These are phyloP conservation scores for Seiridium cupressi DNA, from an alignment of 2,329 filamentous ascomycete genomes.

Conservation along the genomic window DNA sequence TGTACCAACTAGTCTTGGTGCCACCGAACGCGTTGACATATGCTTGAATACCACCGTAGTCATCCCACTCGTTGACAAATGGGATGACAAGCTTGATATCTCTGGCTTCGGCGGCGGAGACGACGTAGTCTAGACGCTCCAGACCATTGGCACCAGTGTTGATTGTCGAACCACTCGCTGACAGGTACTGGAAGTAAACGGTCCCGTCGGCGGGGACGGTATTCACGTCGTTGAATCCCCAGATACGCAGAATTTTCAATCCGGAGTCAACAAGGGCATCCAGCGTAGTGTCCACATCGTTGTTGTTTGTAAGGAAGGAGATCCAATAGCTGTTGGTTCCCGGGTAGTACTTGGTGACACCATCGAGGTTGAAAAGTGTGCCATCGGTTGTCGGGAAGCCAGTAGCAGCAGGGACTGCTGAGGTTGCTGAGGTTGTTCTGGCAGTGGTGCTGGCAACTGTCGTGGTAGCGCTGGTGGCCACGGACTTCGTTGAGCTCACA, in stretches of 20 bases:
- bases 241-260: slow-evolving; percentile 57
- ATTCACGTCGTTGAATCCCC: slow-evolving; percentile 63
- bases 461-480: slow-evolving; percentile 12
- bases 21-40: slow-evolving; percentile 60
- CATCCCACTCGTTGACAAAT: slow-evolving; percentile 69
- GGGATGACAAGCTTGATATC: slow-evolving; percentile 64
- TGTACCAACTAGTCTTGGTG: slow-evolving; percentile 54
- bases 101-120: slow-evolving; percentile 55
- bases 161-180: slow-evolving; percentile 51
- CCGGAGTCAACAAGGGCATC: slow-evolving; percentile 47
- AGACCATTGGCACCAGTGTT: slow-evolving; percentile 63
- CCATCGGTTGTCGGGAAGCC: slow-evolving; percentile 23
- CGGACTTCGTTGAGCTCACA: slow-evolving; percentile 9
- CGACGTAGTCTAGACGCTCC: slow-evolving; percentile 63
- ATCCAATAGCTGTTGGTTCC: slow-evolving; percentile 56
- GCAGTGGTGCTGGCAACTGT: slow-evolving; percentile 11
- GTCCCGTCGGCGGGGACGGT: slow-evolving; percentile 30
- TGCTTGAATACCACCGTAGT: slow-evolving; percentile 65
- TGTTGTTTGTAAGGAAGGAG: slow-evolving; percentile 46
- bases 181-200: slow-evolving; percentile 55
- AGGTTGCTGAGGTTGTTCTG: slow-evolving; percentile 6
- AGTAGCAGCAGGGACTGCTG: slow-evolving; percentile 14
- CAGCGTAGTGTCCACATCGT: slow-evolving; percentile 52
- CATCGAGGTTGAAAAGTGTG: slow-evolving; percentile 37
- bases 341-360: slow-evolving; percentile 41